A percentile compares a stretch with the other conserved stretches of the same genome.
phyloP scores from a whole-genome alignment of 768 basidiomycete genomes.

The Gloeophyllum trabeum region DNA sequence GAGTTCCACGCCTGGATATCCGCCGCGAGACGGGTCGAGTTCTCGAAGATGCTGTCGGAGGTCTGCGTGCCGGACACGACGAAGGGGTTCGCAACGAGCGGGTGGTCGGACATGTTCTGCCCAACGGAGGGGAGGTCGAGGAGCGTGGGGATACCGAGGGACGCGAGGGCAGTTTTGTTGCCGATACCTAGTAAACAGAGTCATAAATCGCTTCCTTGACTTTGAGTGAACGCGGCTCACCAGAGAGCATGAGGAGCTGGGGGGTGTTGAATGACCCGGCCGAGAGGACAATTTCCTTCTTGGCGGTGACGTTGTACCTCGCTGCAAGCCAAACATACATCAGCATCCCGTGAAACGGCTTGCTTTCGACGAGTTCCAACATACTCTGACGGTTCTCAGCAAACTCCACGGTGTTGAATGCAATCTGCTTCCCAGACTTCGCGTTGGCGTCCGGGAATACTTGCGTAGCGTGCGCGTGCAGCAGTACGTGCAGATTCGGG shows the following conservation, averaged over 20 bases:
- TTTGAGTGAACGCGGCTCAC: constrained; percentile 1
- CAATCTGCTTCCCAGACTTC: too few relatives aligned
- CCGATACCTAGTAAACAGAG: background rate
- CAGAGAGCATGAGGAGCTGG: constrained; percentile 15
- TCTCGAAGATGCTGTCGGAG: constrained; percentile 4
- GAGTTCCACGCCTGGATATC: constrained; percentile 6
- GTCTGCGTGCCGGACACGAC: constrained; percentile 8
- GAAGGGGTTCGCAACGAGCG: constrained; percentile 3
- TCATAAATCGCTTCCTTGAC: background rate
- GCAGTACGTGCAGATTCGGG: background rate
- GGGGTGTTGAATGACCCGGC: constrained; percentile 15
- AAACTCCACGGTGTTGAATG: background rate
- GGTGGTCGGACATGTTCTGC: background rate
- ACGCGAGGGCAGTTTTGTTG: background rate
- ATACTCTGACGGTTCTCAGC: background rate
- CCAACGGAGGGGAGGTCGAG: background rate
- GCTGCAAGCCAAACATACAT: background rate
- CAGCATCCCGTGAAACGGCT: background rate
- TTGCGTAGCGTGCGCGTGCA: background rate
- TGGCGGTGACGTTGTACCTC: constrained; percentile 4
- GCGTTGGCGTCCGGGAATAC: too few relatives aligned
- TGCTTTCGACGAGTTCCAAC: background rate
- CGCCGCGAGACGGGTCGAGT: constrained; percentile 1
- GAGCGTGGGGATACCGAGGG: background rate
- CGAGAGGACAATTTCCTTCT: constrained; percentile 14